These are phyloP conservation scores for Hordeum pubiflorum DNA, from an alignment of 202 grass and related monocot species.

Conservation along the genomic window DNA sequence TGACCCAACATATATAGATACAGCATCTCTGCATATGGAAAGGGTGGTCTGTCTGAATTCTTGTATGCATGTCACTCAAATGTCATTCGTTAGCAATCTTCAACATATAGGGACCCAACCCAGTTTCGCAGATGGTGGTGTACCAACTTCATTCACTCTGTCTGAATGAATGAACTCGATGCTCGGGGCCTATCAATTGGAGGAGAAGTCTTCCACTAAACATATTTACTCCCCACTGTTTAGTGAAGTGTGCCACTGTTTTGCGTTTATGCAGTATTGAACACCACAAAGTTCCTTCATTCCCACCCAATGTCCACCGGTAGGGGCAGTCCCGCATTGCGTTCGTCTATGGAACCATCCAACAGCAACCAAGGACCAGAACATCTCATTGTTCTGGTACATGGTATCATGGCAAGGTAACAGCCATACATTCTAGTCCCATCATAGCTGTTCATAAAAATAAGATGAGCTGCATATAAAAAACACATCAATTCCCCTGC, in stretches of 20 bases:
- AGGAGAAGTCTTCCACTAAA: background rate
- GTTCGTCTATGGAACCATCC: slow-evolving; percentile 26
- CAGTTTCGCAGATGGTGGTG: background rate
- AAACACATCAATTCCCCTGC: background rate
- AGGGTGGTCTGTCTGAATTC: background rate
- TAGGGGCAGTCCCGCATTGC: background rate
- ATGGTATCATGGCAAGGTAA: slow-evolving; percentile 84
- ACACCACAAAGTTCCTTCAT: background rate
- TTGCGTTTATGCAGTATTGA: slow-evolving; percentile 8
- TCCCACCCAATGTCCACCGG: background rate
- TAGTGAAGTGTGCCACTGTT: background rate
- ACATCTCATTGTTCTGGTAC: slow-evolving; percentile 79
- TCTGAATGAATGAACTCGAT: background rate
- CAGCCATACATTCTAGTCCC: background rate
- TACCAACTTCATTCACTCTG: background rate
- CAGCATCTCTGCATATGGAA: background rate
- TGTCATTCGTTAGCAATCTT: background rate
- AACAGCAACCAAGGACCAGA: slow-evolving; percentile 49
- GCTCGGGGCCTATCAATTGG: background rate
- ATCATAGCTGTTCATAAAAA: background rate
- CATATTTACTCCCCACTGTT: background rate
- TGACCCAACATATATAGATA: background rate
- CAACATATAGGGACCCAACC: background rate
- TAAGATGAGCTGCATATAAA: background rate
- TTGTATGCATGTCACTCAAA: background rate